Base-by-base conservation (phyloP, 192 early-diverging fungal species). In the Nowakowskiella sp. region DNA sequence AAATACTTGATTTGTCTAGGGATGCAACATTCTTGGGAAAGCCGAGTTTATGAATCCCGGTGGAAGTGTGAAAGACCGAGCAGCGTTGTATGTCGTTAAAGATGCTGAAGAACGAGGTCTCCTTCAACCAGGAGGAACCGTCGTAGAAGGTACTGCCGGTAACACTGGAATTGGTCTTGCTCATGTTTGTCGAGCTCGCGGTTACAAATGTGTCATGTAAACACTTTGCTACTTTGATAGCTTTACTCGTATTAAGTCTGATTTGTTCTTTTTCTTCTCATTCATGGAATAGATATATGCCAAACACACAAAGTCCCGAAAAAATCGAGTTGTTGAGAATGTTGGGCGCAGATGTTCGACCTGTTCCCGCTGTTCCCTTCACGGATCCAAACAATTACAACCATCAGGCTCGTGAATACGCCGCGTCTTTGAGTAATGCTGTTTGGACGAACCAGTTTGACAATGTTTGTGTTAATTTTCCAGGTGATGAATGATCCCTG, bases 371-470 rank as follows among this genome's bases (percentile, higher is more conserved):
- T 4, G 90, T 91, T 3, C 81, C 91, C 2, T 92, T 88, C 55
- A 89, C 91, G 22, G 84, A 96, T 61, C 86, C 93, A 1, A 65
- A 82, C 33, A 94, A 96, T 72, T 96, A 92, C 72, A 96, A 94
- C 70, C 91, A 94, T 62, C 89, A 94, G 60, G 93, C 91, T 10
- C 68, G 64, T 45, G 74, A 88, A 25, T 85, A 79, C 60, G 92
- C 92, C n/a, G 79, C 87, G 53, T 60, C 71, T 0, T 53, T 87
- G 9, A 60, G 76, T 9, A 92, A 92, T 61, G 91, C 89, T 9
- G 91, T 91, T 21, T 96, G 91, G 90, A 93, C 93, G 6, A 90
- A 97, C 65, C 93, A 97, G 58, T 97, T 97, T 58, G 93, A 97
- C 62, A 94, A 93, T 56, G 67, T 72, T 9, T 45, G 4, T 26